phyloP scores from a whole-genome alignment of 208 protist genomes.

The Novymonas esmeraldas region DNA sequence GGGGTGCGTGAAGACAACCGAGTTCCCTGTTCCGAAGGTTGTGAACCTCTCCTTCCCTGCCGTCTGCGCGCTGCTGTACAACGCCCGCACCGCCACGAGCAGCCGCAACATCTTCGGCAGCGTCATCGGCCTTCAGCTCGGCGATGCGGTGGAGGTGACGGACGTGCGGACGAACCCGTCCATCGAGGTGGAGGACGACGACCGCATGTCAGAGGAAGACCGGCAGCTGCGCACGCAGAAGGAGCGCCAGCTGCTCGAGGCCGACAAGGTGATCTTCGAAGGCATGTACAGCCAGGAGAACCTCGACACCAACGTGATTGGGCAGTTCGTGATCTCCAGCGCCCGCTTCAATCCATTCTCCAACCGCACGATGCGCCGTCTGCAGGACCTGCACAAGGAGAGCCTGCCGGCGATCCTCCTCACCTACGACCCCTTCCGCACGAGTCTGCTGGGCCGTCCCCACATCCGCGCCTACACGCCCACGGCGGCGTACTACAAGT shows the following conservation, averaged over 20 bases:
- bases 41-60: slow-evolving; percentile 58
- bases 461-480: slow-evolving; percentile 70
- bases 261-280: slow-evolving; percentile 30
- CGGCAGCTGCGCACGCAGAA: slow-evolving; percentile 7
- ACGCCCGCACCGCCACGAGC: slow-evolving; percentile 38
- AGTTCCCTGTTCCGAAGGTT: slow-evolving; percentile 30
- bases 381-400: slow-evolving; percentile 47
- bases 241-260: slow-evolving; percentile 27
- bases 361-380: slow-evolving; percentile 35
- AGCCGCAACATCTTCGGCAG: slow-evolving; percentile 48
- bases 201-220: slow-evolving; percentile 31
- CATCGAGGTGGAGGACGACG: slow-evolving; percentile 37
- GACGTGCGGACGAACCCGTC: slow-evolving; percentile 34
- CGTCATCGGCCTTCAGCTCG: slow-evolving; percentile 63
- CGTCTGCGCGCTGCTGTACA: slow-evolving; percentile 50
- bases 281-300: slow-evolving; percentile 48
- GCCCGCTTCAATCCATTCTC: slow-evolving; percentile 49
- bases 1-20: slow-evolving; percentile 31
- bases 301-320: slow-evolving; percentile 67
- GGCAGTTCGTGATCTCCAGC: slow-evolving; percentile 59
- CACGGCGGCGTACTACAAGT: slow-evolving; percentile 58
- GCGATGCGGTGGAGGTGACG: slow-evolving; percentile 52
- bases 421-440: slow-evolving; percentile 73
- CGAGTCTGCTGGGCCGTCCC: slow-evolving; percentile 54
- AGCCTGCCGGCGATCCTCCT: slow-evolving; percentile 65